phyloP scores from a whole-genome alignment of 768 basidiomycete species.

The Lentinus brumalis region DNA sequence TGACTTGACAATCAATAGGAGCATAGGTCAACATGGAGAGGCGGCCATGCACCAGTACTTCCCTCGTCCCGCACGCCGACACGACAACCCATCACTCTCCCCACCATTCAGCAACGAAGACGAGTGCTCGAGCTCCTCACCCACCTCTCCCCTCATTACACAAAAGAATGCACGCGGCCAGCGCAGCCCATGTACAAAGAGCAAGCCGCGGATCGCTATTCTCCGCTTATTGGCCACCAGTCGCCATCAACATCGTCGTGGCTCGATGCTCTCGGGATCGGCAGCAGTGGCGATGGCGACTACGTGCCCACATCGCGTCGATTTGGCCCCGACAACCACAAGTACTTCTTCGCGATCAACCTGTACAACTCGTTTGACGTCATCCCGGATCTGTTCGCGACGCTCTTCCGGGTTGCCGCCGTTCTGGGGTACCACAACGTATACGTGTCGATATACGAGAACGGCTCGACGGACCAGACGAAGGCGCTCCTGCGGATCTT shows the following conservation, averaged over 20 bases:
- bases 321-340: conserved; percentile 68
- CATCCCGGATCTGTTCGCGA: conserved; percentile 95
- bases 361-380: conserved; percentile 99
- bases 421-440: conserved; percentile 98
- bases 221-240: conserved; percentile 78
- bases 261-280: conserved; percentile 59
- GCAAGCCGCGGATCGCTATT: conserved; percentile 86
- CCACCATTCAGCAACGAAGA: conserved; percentile 80
- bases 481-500: conserved; percentile 95
- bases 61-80: conserved; percentile 44
- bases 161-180: conserved; percentile 85
- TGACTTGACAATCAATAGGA: conserved; percentile 13
- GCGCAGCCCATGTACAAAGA: conserved; percentile 83
- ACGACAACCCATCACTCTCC: conserved; percentile 68
- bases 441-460: conserved; percentile 98
- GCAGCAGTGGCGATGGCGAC: conserved; percentile 44
- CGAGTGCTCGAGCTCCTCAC: conserved; percentile 87
- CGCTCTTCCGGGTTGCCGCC: conserved; percentile 90
- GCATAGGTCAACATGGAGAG: conserved; percentile 51
- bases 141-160: conserved; percentile 88
- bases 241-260: conserved; percentile 60
- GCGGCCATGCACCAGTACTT: conserved; percentile 51
- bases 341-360: conserved; percentile 99
- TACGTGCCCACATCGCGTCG: conserved; percentile 36
- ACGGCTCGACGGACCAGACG: conserved; percentile 98